Percentiles rank a stretch among this genome's conserved stretches.
Conservation (phyloP, 75 land plant species). For the Sequoia sempervirens region DNA sequence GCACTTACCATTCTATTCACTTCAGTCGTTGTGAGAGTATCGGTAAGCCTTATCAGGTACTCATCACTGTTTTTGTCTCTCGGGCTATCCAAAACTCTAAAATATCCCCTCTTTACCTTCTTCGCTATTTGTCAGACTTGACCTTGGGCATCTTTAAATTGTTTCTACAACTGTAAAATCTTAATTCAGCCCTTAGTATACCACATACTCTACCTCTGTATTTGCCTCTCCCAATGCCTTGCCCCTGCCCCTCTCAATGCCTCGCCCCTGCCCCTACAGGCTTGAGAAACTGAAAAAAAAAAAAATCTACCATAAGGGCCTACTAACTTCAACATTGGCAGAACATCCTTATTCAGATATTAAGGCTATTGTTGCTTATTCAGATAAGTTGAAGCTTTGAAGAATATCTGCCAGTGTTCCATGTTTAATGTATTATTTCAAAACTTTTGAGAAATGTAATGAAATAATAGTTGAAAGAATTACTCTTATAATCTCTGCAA, state of each 20-base stretch:
- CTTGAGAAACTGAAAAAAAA: not conserved
- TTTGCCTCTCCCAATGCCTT: slow-evolving; percentile 3
- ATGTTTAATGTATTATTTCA: not conserved
- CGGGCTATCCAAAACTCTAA: no score
- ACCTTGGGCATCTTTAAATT: no score
- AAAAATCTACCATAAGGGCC: not conserved
- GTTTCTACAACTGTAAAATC: no score
- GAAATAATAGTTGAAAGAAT: not conserved
- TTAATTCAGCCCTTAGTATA: not conserved
- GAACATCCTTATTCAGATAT: not conserved
- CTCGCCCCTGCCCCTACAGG: not conserved
- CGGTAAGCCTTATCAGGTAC: no score
- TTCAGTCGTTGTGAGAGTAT: no score
- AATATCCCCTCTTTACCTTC: no score
- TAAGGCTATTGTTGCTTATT: not conserved
- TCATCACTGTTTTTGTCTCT: no score
- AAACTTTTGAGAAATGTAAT: not conserved
- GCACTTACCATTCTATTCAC: no score
- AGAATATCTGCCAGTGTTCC: not conserved
- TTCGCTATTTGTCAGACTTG: no score
- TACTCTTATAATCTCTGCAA: slow-evolving; percentile 90
- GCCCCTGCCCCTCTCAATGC: not conserved
- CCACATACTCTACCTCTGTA: not conserved
- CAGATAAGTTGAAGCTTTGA: not conserved
- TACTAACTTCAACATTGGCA: not conserved